These are phyloP conservation scores for Choricystis sp. DNA, from an alignment of 139 green algal species.

Conservation along the genomic window DNA sequence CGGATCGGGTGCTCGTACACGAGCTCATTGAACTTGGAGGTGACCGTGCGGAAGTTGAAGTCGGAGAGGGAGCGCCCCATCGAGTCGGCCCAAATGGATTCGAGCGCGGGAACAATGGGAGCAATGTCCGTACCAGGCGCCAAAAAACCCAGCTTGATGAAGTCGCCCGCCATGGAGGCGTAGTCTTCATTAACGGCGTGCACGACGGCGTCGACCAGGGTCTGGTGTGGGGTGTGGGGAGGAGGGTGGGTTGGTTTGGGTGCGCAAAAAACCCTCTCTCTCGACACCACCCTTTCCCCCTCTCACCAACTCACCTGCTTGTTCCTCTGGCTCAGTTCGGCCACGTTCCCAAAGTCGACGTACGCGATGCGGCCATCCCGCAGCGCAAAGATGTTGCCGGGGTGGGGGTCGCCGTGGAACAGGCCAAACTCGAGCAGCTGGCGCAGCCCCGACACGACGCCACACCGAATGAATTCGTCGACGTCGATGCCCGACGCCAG, in stretches of 20 bases:
- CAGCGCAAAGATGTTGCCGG: slow-evolving; percentile 95
- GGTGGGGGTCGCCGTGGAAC: slow-evolving; percentile 94
- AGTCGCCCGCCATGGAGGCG: slow-evolving; percentile 78
- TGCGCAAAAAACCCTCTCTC: neutral
- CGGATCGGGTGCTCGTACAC: slow-evolving; percentile 98
- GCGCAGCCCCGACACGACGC: slow-evolving; percentile 79
- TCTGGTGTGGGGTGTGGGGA: neutral
- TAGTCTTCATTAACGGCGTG: slow-evolving; percentile 99
- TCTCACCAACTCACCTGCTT: slow-evolving; percentile 45
- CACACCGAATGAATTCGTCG: slow-evolving; percentile 74
- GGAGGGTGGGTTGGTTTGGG: neutral
- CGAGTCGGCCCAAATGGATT: slow-evolving; percentile 91
- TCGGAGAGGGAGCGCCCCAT: slow-evolving; percentile 62
- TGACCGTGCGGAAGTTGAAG: slow-evolving; percentile 98
- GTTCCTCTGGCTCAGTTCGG: slow-evolving; percentile 71
- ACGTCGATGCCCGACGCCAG: slow-evolving; percentile 39
- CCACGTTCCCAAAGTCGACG: slow-evolving; percentile 99
- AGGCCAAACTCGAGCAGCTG: slow-evolving; percentile 98
- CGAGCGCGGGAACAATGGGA: slow-evolving; percentile 84
- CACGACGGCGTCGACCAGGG: slow-evolving; percentile 91
- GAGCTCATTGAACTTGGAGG: slow-evolving; percentile 95
- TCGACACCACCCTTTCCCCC: too few relatives aligned
- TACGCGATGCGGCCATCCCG: slow-evolving; percentile 95
- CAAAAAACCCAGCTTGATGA: slow-evolving; percentile 94
- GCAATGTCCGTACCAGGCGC: slow-evolving; percentile 71